Percentiles rank a stretch among this genome's conserved stretches.
These are phyloP conservation scores for Bryum argenteum DNA, from an alignment of 225 moss, liverwort and hornwort genomes.

Conservation along the genomic window DNA sequence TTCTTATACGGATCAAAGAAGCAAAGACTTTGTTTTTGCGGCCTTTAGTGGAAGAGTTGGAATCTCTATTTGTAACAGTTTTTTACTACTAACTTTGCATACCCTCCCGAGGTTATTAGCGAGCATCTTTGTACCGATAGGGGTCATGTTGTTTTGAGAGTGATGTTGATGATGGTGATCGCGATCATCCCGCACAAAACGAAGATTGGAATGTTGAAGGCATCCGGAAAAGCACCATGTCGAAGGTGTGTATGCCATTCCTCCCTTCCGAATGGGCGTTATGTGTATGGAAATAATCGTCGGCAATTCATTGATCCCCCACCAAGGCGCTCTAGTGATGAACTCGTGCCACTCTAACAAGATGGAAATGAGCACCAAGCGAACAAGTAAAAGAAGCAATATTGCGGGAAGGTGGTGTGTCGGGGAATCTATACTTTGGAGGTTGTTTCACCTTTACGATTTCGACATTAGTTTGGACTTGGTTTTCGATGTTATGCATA, in stretches of 20 bases:
- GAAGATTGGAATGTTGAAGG: not conserved
- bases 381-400: not conserved
- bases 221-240: not conserved
- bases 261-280: not conserved
- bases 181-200: not conserved
- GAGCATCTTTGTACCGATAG: no score
- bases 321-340: not conserved
- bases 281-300: not conserved
- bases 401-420: not conserved
- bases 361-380: not conserved
- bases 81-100: not conserved
- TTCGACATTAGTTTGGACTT: not conserved
- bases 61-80: not conserved
- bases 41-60: not conserved
- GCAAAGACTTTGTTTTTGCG: not conserved
- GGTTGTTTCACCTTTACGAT: not conserved
- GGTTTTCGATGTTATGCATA: slow-evolving; percentile 1
- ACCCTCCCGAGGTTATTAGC: no score
- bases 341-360: not conserved
- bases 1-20: not conserved
- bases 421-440: not conserved
- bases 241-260: not conserved
- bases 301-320: not conserved
- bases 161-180: not conserved
- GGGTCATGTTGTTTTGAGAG: not conserved